These are phyloP conservation scores for Hypoxylon lenormandii DNA, from an alignment of 495 filamentous ascomycete genomes.

Conservation along the genomic window DNA sequence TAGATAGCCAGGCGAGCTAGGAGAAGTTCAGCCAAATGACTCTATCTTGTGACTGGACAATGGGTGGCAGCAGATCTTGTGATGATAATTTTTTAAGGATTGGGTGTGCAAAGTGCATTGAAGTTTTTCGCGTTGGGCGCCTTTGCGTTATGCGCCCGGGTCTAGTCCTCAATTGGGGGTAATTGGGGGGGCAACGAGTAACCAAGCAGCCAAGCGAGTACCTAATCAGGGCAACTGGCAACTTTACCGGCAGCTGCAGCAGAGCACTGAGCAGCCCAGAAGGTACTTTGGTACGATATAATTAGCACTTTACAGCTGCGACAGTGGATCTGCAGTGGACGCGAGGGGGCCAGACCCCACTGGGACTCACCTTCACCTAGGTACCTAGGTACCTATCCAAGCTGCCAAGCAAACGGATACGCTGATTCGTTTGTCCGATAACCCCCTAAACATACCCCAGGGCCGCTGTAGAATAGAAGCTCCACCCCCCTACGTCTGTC, in stretches of 20 bases:
- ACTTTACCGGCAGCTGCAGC: neutral
- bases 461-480: conserved; percentile 17
- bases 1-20: neutral
- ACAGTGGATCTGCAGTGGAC: too few species aligned
- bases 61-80: conserved; percentile 19
- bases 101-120: conserved; percentile 32
- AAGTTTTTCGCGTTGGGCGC: conserved; percentile 46
- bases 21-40: neutral
- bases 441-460: neutral
- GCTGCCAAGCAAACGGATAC: conserved; percentile 1
- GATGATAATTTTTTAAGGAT: conserved; percentile 21
- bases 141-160: conserved; percentile 42
- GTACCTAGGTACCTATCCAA: too few species aligned
- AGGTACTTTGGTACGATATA: too few species aligned
- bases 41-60: conserved; percentile 30
- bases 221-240: conserved; percentile 3
- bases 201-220: too few species aligned
- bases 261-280: neutral
- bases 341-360: too few species aligned
- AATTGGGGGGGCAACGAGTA: conserved; percentile 1
- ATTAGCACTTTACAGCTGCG: neutral
- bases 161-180: conserved; percentile 18
- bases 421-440: conserved; percentile 26
- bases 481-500: conserved; percentile 10
- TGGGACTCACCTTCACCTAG: too few species aligned